Percentiles rank a stretch among this genome's conserved stretches.
These are phyloP conservation scores for Ustilago vetiveriae DNA, from an alignment of 1,284 basidiomycete species.

Conservation along the genomic window DNA sequence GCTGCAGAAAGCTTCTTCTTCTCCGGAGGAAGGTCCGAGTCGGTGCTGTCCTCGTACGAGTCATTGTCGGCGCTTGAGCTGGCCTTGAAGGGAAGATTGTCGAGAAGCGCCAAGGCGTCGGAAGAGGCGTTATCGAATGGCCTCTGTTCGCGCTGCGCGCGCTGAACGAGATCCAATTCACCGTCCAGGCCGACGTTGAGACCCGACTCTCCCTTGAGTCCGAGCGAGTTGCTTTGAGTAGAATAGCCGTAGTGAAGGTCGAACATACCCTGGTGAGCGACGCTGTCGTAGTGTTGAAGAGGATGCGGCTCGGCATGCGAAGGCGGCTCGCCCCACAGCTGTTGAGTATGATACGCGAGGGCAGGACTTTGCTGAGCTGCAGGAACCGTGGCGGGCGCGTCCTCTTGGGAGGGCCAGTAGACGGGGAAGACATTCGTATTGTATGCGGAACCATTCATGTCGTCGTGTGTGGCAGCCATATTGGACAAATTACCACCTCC, in stretches of 20 bases:
- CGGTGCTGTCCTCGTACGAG: conserved; percentile 45
- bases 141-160: conserved; percentile 8
- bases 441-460: background rate
- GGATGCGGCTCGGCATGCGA: conserved; percentile 5
- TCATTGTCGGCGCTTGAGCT: conserved; percentile 25
- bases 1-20: conserved; percentile 43
- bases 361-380: conserved; percentile 1
- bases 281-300: conserved; percentile 13
- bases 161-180: conserved; percentile 18
- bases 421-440: conserved; percentile 3
- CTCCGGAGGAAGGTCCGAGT: conserved; percentile 43
- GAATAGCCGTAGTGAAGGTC: conserved; percentile 26
- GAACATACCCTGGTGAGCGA: conserved; percentile 10
- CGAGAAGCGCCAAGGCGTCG: conserved; percentile 27
- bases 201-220: conserved; percentile 21
- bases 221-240: conserved; percentile 19
- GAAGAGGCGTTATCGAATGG: conserved; percentile 5
- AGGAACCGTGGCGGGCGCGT: conserved; percentile 3
- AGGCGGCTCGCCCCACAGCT: conserved; percentile 17
- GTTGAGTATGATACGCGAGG: conserved; percentile 8
- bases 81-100: conserved; percentile 30
- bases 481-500: background rate
- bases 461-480: conserved; percentile 1
- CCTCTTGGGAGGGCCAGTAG: conserved; percentile 23
- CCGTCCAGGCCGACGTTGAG: conserved; percentile 24